phyloP scores from a whole-genome alignment of 1,284 basidiomycete species.

The Salmacisia buchloeana region DNA sequence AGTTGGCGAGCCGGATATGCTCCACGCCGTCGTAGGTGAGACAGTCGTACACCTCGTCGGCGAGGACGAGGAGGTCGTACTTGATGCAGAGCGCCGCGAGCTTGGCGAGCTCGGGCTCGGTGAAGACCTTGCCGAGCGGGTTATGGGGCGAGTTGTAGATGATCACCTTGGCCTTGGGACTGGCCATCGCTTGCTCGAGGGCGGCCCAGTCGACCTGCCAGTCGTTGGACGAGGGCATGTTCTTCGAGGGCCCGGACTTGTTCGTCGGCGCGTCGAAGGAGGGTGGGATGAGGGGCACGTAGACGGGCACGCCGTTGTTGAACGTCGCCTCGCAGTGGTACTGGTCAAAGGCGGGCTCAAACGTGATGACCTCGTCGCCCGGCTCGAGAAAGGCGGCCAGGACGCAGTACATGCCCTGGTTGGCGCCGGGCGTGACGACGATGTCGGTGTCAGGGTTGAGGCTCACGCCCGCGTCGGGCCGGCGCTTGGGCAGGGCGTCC shows the following conservation, averaged over 20 bases:
- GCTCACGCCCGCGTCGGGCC: constrained; percentile 56
- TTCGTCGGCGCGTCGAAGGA: constrained; percentile 7
- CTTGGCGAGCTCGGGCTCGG: constrained; percentile 69
- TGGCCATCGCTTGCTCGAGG: constrained; percentile 69
- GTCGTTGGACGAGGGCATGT: constrained; percentile 41
- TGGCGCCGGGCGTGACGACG: constrained; percentile 88
- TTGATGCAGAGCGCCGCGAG: constrained; percentile 84
- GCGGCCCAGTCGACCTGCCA: constrained; percentile 61
- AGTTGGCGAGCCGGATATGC: constrained; percentile 80
- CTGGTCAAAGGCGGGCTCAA: constrained; percentile 93
- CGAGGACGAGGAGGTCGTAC: constrained; percentile 84
- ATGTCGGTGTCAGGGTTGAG: constrained; percentile 84
- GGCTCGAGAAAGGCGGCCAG: constrained; percentile 36
- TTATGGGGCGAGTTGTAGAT: constrained; percentile 74
- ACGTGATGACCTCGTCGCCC: constrained; percentile 92
- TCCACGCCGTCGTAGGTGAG: constrained; percentile 81
- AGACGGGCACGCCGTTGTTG: constrained; percentile 73
- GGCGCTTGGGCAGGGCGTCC: constrained; percentile 17
- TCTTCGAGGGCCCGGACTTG: constrained; percentile 14
- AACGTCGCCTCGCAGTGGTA: constrained; percentile 60
- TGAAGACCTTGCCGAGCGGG: constrained; percentile 72
- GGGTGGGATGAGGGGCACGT: constrained; percentile 88
- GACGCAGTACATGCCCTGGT: constrained; percentile 45
- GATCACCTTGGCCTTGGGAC: constrained; percentile 73
- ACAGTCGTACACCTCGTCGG: constrained; percentile 91